Base-by-base conservation (phyloP, 352 stramenopile species). In the Globisporangium lucens region DNA sequence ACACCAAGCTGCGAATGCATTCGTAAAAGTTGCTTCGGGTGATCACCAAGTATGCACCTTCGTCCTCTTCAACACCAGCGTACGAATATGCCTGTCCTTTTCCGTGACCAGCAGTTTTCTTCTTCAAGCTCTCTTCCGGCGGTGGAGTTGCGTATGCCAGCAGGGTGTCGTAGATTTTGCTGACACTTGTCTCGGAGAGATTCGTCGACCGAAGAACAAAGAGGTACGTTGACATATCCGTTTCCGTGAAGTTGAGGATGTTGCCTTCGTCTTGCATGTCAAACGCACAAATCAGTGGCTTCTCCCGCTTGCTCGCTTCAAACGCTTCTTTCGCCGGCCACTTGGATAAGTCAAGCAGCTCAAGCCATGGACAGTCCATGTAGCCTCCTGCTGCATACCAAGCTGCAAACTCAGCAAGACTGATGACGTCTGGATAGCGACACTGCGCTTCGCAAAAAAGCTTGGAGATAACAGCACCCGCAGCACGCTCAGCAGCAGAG, bases 331-430 rank as follows among this genome's bases (percentile, higher is more conserved):
- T 94, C 4, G 89, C 87, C 12, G 89, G 89, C 95, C 96, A 99
- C 73, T 99, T 99, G 0, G 85, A 89, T 63, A 99, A 68, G 73
- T 98, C 94, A 12, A 99, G 69, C 10, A 99, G 73, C 70, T 99
- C 97, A 8, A 99, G 72, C 97, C 97, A 99, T 13, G 94, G 90
- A 66, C 96, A 98, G 52, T 95, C 91, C 71, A 97, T 91, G 71
- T 98, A 98, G 6, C 96, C 96, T 38, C 91, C 91, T 33, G 89
- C 86, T 0, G 94, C 97, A 67, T 99, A 99, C 97, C 97, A 99
- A 12, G 95, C 85, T 5, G 95, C 96, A 81, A 99, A 99, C 63
- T 98, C 92, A 46, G 95, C 83, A 56, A 98, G 96, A 41, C 77
- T 95, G 30, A 99, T 95, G 4, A 76, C 76, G 61, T 98, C 85